Percentiles rank a stretch among this genome's conserved stretches.
phyloP scores from a whole-genome alignment of 257 asterid species.

The Cinchona pubescens region DNA sequence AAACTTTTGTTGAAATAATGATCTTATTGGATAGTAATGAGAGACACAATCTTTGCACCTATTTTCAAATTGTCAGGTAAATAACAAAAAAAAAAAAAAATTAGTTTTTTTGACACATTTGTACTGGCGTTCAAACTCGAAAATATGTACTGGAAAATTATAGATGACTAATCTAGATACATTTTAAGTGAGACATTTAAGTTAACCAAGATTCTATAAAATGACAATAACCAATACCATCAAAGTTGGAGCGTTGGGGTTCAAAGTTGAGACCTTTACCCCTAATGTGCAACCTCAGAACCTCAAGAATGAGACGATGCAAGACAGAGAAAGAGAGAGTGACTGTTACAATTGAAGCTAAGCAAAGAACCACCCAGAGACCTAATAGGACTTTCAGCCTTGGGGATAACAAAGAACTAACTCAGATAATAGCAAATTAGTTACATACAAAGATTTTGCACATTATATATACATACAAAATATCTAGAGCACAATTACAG shows the following conservation, averaged over 20 bases:
- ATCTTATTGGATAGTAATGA: background rate
- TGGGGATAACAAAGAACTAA: background rate
- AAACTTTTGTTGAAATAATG: background rate
- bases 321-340: background rate
- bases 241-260: no score
- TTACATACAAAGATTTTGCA: background rate
- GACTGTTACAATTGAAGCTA: background rate
- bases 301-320: no score
- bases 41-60: background rate
- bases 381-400: background rate
- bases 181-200: no score
- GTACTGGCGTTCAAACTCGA: background rate
- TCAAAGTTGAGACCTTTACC: no score
- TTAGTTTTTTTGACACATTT: no score
- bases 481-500: background rate
- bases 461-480: background rate
- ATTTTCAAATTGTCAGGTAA: background rate
- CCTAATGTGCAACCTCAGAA: no score
- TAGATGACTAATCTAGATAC: no score
- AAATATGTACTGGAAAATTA: no score
- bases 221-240: no score
- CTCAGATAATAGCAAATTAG: background rate
- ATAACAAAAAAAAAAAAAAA: background rate
- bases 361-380: background rate
- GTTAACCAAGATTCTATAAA: no score